Conservation (phyloP, 306 rosid species). For the Prunus padus region DNA sequence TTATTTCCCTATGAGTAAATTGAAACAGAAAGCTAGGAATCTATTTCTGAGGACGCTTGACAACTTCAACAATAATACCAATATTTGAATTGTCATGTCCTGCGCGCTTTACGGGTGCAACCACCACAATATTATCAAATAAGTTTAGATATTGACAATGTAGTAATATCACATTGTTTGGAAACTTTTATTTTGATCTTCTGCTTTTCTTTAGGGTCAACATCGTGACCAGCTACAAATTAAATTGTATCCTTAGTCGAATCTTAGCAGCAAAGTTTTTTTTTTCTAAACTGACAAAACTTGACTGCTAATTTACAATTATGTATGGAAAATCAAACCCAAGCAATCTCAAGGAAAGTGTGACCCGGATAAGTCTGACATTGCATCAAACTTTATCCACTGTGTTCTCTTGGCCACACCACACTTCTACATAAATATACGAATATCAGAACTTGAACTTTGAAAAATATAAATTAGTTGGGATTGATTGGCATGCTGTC, state of each 20-base stretch:
- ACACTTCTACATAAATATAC: background rate
- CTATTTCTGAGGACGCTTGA: too few relatives aligned
- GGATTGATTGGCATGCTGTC: constrained; percentile 21
- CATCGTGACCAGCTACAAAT: background rate
- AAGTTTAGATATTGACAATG: too few relatives aligned
- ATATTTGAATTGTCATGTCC: too few relatives aligned
- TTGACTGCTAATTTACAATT: background rate
- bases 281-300: background rate
- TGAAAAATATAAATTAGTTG: constrained; percentile 12
- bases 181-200: background rate
- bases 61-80: too few relatives aligned
- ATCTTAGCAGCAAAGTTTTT: constrained; percentile 15
- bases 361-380: background rate
- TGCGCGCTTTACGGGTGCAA: too few relatives aligned
- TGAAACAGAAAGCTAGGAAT: too few relatives aligned
- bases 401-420: background rate
- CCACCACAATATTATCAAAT: too few relatives aligned
- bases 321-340: background rate
- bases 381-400: background rate
- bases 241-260: background rate
- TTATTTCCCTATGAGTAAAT: too few relatives aligned
- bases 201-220: constrained; percentile 20
- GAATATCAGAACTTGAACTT: background rate
- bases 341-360: background rate
- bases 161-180: too few relatives aligned